These are phyloP conservation scores for Aspergillus felis DNA, from an alignment of 2,329 filamentous ascomycete genomes.

Conservation along the genomic window DNA sequence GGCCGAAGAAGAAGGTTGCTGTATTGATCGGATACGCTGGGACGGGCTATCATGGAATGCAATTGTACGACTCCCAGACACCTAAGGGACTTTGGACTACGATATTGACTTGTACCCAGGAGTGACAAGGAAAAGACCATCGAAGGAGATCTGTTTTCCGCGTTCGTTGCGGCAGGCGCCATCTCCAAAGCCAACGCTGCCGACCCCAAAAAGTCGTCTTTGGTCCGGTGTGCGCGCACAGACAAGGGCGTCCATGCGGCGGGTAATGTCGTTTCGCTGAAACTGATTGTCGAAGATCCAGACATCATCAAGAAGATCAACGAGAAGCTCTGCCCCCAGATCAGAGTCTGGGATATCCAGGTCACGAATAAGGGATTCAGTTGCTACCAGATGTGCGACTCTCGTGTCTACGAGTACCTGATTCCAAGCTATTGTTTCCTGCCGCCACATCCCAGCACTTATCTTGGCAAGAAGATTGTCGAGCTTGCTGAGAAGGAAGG, in stretches of 20 bases:
- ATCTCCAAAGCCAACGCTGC: constrained; percentile 96
- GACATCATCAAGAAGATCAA: constrained; percentile 92
- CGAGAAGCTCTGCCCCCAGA: constrained; percentile 75
- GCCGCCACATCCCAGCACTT: constrained; percentile 86
- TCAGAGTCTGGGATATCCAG: constrained; percentile 91
- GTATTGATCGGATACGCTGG: constrained; percentile 94
- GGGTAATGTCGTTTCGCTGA: constrained; percentile 90
- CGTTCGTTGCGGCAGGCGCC: constrained; percentile 84
- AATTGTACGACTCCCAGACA: constrained; percentile 54
- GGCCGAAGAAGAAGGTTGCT: constrained; percentile 93
- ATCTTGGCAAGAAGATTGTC: constrained; percentile 76
- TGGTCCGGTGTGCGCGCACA: constrained; percentile 89
- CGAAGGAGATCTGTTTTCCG: constrained; percentile 89
- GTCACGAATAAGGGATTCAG: constrained; percentile 87
- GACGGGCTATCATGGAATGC: constrained; percentile 96
- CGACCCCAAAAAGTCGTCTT: constrained; percentile 91
- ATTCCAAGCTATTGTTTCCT: constrained; percentile 91
- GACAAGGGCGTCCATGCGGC: constrained; percentile 98
- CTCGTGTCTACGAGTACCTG: constrained; percentile 94
- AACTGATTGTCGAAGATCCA: constrained; percentile 89
- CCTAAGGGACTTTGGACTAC: background rate
- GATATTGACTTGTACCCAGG: constrained; percentile 23
- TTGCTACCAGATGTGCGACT: constrained; percentile 92
- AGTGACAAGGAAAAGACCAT: constrained; percentile 76
- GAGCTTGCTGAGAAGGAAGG: constrained; percentile 70